Percentiles rank a stretch among this genome's conserved stretches.
Conservation (phyloP, 768 basidiomycete genomes). For the Phaffia australis region DNA sequence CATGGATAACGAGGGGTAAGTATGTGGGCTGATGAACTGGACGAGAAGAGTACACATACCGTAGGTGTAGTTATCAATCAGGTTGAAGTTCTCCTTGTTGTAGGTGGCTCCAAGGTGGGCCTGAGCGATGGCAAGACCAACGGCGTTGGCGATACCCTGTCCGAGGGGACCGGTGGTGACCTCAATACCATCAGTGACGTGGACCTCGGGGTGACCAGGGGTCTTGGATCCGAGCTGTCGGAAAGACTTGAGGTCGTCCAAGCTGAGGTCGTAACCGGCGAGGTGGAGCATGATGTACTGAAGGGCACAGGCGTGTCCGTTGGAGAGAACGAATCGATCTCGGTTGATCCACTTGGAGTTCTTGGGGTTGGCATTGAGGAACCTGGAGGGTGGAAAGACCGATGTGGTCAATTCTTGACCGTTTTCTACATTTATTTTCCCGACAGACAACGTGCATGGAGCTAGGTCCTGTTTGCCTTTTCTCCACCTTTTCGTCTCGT, state of each 20-base stretch:
- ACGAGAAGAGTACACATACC: conserved; percentile 42
- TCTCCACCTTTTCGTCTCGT: not conserved
- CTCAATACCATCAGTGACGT: conserved; percentile 52
- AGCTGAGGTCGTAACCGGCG: conserved; percentile 76
- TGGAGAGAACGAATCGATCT: conserved; percentile 92
- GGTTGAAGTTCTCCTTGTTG: conserved; percentile 67
- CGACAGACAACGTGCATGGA: too few relatives aligned
- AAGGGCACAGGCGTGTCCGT: conserved; percentile 76
- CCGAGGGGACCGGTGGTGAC: conserved; percentile 95
- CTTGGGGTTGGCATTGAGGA: conserved; percentile 79
- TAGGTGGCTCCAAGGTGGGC: conserved; percentile 79
- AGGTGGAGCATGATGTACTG: conserved; percentile 89
- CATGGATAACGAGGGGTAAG: conserved; percentile 20
- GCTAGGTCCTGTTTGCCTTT: not conserved
- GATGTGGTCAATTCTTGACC: not conserved
- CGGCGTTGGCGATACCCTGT: conserved; percentile 76
- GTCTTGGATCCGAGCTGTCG: conserved; percentile 81
- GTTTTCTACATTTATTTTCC: not conserved
- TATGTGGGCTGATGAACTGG: not conserved
- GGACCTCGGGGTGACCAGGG: conserved; percentile 81
- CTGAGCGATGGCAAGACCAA: conserved; percentile 87
- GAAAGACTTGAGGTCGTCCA: conserved; percentile 89
- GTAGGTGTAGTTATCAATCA: conserved; percentile 81
- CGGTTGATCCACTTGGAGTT: conserved; percentile 90
- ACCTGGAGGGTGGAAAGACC: conserved; percentile 42